Percentiles rank a stretch among this genome's conserved stretches.
Evolutionary conservation across 208 protist genomes (phyloP).

Genomic region (Trypanosomatidae sp.): DNA sequence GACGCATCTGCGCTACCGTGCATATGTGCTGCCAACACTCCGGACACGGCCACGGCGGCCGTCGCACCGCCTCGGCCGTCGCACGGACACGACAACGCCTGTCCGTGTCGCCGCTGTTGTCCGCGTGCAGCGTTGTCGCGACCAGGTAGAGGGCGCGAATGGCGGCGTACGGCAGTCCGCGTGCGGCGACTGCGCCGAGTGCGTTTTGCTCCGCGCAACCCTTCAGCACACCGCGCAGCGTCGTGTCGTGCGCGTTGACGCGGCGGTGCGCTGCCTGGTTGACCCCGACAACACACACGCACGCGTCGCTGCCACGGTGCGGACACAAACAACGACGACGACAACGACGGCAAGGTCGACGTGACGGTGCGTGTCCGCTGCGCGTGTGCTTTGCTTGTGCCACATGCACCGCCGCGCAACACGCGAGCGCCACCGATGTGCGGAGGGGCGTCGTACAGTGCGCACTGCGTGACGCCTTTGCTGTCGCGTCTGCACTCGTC

Average conservation of each 20-base stretch:
- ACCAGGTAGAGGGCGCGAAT: slow-evolving; percentile 45
- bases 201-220: slow-evolving; percentile 86
- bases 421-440: too few species aligned
- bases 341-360: too few species aligned
- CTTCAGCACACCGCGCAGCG: slow-evolving; percentile 57
- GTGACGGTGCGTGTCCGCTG: too few species aligned
- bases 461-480: too few species aligned
- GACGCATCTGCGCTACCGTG: slow-evolving; percentile 23
- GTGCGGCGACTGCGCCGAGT: slow-evolving; percentile 57
- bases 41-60: slow-evolving; percentile 42
- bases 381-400: too few species aligned
- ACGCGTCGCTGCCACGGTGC: too few species aligned
- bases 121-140: too few species aligned
- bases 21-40: slow-evolving; percentile 64
- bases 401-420: too few species aligned
- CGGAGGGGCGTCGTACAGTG: too few species aligned
- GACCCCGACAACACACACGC: slow-evolving; percentile 44
- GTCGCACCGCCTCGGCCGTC: too few species aligned
- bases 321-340: too few species aligned
- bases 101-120: neutral
- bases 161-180: slow-evolving; percentile 30
- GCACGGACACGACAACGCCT: neutral
- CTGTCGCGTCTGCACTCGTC: too few species aligned
- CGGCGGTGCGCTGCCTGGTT: slow-evolving; percentile 59
- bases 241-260: slow-evolving; percentile 21